These are phyloP conservation scores for Cladophialophora yegresii DNA, from an alignment of 2,329 filamentous ascomycete species.

Conservation along the genomic window DNA sequence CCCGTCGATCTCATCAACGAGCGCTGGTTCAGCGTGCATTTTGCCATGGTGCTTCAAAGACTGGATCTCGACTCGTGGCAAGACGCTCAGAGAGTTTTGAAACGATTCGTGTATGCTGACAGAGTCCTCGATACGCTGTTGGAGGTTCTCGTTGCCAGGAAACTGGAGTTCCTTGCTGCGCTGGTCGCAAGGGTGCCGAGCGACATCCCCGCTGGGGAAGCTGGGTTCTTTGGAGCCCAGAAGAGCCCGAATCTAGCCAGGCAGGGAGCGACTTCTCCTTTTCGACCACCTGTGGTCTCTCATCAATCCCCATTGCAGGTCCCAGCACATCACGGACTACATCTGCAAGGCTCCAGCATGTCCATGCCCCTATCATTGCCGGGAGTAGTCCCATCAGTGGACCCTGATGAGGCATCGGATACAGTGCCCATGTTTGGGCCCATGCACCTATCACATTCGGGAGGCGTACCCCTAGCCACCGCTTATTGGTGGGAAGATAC, in stretches of 20 bases:
- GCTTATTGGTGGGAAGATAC: constrained; percentile 15
- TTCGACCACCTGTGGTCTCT: neutral
- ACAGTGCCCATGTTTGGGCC: neutral
- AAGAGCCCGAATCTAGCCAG: neutral
- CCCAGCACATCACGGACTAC: neutral
- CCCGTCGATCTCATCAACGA: constrained; percentile 17
- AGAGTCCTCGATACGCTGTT: constrained; percentile 14
- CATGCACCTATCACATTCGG: neutral
- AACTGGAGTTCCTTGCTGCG: constrained; percentile 15
- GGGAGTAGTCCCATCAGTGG: neutral
- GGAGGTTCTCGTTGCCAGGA: constrained; percentile 11
- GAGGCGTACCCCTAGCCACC: neutral
- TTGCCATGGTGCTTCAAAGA: constrained; percentile 20
- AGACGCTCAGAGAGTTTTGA: constrained; percentile 10
- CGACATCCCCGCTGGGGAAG: neutral
- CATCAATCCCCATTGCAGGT: constrained; percentile 6
- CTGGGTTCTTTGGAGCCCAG: constrained; percentile 2
- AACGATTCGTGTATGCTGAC: constrained; percentile 16
- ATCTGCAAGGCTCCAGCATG: neutral
- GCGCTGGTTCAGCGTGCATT: constrained; percentile 25
- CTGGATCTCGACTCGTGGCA: constrained; percentile 16
- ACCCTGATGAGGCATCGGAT: neutral
- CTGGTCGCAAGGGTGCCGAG: constrained; percentile 5
- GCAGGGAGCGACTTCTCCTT: neutral
- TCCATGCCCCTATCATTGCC: constrained; percentile 1